Evolutionary conservation across 2,329 filamentous ascomycete species (phyloP).

Genomic region (Fusarium nisikadoi): DNA sequence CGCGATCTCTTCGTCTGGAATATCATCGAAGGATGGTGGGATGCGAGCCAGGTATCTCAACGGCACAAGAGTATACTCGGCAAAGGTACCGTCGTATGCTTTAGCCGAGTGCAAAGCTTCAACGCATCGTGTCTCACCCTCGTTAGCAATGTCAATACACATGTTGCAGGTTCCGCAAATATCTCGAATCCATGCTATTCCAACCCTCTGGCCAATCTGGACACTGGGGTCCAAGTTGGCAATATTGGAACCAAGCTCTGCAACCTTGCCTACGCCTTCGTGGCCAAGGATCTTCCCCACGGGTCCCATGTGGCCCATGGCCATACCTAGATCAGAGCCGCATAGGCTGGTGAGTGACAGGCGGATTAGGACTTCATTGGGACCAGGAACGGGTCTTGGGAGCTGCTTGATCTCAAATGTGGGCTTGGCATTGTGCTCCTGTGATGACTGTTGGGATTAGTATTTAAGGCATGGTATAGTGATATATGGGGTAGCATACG

Average conservation of each 20-base stretch:
- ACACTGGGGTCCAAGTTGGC: constrained; percentile 35
- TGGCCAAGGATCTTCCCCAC: constrained; percentile 53
- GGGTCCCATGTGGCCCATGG: constrained; percentile 51
- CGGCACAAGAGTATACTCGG: constrained; percentile 52
- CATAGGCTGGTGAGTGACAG: constrained; percentile 52
- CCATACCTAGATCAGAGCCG: constrained; percentile 53
- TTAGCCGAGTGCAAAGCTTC: constrained; percentile 48
- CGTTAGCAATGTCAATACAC: constrained; percentile 46
- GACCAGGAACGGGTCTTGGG: constrained; percentile 25
- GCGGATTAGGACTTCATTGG: constrained; percentile 47
- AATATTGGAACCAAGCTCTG: constrained; percentile 50
- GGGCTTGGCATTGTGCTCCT: constrained; percentile 12
- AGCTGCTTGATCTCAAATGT: constrained; percentile 19
- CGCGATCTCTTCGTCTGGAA: constrained; percentile 51
- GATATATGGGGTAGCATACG: neutral
- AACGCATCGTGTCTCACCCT: constrained; percentile 50
- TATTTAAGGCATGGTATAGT: fast-evolving
- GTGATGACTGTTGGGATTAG: constrained; percentile 13
- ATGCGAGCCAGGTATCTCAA: constrained; percentile 47
- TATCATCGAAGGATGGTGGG: constrained; percentile 33
- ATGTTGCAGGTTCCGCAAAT: constrained; percentile 48
- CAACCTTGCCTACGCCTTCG: constrained; percentile 56
- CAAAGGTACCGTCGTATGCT: constrained; percentile 52
- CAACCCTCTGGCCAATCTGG: constrained; percentile 50
- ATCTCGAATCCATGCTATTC: constrained; percentile 54